Percentiles rank a stretch among this genome's conserved stretches.
Conservation (phyloP, 805 yeast genomes). For the Jamesozyma lodderae region DNA sequence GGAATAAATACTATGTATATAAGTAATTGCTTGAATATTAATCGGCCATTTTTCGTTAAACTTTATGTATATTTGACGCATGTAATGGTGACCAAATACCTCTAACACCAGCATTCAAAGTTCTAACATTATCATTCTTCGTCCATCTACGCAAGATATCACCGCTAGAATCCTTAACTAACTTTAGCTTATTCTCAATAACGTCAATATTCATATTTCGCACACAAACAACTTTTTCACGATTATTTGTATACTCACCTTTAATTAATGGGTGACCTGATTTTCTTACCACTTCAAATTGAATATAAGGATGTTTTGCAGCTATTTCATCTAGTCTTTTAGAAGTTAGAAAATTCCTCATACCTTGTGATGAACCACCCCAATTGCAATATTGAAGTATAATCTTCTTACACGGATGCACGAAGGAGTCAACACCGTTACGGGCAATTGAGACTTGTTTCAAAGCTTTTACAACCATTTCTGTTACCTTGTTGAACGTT, state of each 20-base stretch:
- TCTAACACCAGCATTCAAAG: conserved; percentile 75
- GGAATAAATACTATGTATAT: too few species aligned
- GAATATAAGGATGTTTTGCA: conserved; percentile 49
- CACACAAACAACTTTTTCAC: conserved; percentile 59
- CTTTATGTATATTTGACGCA: conserved; percentile 25
- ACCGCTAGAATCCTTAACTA: conserved; percentile 65
- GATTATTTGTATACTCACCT: conserved; percentile 45
- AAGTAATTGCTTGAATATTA: too few species aligned
- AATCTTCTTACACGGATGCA: conserved; percentile 66
- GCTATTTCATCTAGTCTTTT: conserved; percentile 50
- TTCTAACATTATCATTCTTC: conserved; percentile 69
- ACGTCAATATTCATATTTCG: conserved; percentile 57
- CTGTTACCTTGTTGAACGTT: too few species aligned
- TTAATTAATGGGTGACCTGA: conserved; percentile 75
- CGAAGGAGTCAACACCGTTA: conserved; percentile 69
- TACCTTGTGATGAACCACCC: conserved; percentile 90
- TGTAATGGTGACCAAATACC: conserved; percentile 98
- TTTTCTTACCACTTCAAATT: conserved; percentile 59
- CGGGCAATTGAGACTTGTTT: conserved; percentile 51
- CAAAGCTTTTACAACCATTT: conserved; percentile 45
- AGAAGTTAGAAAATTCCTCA: conserved; percentile 55
- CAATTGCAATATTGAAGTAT: conserved; percentile 81
- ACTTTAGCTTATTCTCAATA: conserved; percentile 54
- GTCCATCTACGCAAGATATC: conserved; percentile 44
- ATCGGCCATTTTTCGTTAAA: too few species aligned